Evolutionary conservation across 345 rosid species (phyloP).

Genomic region (Lumnitzera racemosa): DNA sequence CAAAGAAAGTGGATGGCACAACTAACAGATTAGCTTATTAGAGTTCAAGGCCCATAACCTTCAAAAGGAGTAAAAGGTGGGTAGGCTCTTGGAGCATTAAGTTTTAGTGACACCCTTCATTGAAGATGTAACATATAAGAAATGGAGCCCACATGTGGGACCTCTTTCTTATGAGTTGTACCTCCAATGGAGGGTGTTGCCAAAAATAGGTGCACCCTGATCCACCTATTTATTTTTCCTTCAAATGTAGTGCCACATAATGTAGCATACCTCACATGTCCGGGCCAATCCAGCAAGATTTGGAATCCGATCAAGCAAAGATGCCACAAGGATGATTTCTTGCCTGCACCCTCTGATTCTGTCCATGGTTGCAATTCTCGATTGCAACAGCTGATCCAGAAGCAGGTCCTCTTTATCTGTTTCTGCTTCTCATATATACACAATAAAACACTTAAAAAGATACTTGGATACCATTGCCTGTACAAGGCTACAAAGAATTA

Average conservation of each 20-base stretch:
- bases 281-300: constrained; percentile 96
- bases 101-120: too few species aligned
- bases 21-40: background rate
- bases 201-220: too few species aligned
- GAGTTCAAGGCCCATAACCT: background rate
- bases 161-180: too few species aligned
- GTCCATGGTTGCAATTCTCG: constrained; percentile 59
- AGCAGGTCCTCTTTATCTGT: constrained; percentile 83
- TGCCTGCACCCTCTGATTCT: constrained; percentile 59
- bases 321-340: constrained; percentile 78
- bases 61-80: too few species aligned
- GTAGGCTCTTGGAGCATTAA: too few species aligned
- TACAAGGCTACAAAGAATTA: background rate
- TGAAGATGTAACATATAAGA: too few species aligned
- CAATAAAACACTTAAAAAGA: background rate
- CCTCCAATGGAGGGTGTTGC: too few species aligned
- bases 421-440: constrained; percentile 38
- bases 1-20: constrained; percentile 10
- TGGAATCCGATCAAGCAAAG: constrained; percentile 84
- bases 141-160: too few species aligned
- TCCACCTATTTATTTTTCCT: background rate
- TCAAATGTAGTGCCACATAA: background rate
- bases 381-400: constrained; percentile 56
- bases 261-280: constrained; percentile 71
- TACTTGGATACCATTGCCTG: background rate